Conservation (phyloP, 805 yeast species). For the Wickerhamiella sorbophila region DNA sequence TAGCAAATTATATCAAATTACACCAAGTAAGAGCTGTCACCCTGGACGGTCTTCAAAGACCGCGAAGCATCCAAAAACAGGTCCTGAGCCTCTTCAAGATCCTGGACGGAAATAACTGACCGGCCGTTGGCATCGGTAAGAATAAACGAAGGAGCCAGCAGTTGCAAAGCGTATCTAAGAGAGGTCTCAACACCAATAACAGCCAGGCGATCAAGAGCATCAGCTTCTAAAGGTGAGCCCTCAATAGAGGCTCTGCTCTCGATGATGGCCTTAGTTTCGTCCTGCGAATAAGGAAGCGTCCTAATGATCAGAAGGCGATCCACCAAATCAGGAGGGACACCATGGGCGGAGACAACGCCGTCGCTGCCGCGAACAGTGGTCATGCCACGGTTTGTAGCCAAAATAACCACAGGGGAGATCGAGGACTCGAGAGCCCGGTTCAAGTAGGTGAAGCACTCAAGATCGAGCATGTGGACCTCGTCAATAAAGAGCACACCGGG, state of each 20-base stretch:
- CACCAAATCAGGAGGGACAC: slow-evolving; percentile 86
- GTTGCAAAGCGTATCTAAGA: slow-evolving; percentile 80
- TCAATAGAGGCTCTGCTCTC: slow-evolving; percentile 73
- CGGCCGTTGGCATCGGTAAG: slow-evolving; percentile 64
- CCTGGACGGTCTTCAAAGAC: slow-evolving; percentile 55
- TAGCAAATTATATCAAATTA: slow-evolving; percentile 10
- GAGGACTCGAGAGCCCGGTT: slow-evolving; percentile 86
- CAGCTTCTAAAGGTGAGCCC: slow-evolving; percentile 44
- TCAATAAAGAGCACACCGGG: slow-evolving; percentile 98
- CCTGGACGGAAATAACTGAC: slow-evolving; percentile 47
- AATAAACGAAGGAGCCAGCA: slow-evolving; percentile 80
- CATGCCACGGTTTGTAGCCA: slow-evolving; percentile 92
- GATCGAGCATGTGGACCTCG: slow-evolving; percentile 96
- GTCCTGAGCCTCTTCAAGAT: slow-evolving; percentile 69
- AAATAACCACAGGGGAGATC: slow-evolving; percentile 86
- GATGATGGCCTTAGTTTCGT: slow-evolving; percentile 70
- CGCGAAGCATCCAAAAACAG: slow-evolving; percentile 79
- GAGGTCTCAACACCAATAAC: slow-evolving; percentile 62
- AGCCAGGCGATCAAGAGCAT: slow-evolving; percentile 66
- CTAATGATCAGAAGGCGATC: slow-evolving; percentile 86
- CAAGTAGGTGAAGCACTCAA: slow-evolving; percentile 89
- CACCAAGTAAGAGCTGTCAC: slow-evolving; percentile 7
- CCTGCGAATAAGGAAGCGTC: slow-evolving; percentile 75
- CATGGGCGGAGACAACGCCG: slow-evolving; percentile 81
- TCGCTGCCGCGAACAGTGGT: slow-evolving; percentile 83